Conservation (phyloP, 2,329 filamentous ascomycete species). For the Chrysosporium queenslandicum region DNA sequence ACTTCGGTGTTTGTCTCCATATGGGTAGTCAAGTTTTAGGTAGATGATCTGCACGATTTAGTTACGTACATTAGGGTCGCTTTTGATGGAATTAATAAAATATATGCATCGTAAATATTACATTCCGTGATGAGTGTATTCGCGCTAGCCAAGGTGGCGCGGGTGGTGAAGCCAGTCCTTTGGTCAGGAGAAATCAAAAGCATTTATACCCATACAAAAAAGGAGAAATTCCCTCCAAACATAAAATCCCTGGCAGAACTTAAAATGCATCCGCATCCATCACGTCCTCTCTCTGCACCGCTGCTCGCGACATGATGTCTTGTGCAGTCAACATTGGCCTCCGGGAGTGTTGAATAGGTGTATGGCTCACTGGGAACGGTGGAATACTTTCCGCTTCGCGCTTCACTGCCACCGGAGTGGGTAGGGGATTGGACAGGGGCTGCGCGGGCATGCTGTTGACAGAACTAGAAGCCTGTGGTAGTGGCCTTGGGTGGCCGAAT, state of each 20-base stretch:
- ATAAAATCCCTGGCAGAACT: not conserved
- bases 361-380: not conserved
- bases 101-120: no score
- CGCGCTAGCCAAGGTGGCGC: no score
- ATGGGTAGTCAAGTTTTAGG: no score
- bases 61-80: no score
- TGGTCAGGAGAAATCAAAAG: no score
- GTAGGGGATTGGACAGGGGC: not conserved
- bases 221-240: no score
- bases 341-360: not conserved
- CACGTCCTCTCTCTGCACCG: not conserved
- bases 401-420: not conserved
- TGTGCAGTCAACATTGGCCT: not conserved
- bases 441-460: not conserved
- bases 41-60: no score
- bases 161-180: no score
- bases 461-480: not conserved
- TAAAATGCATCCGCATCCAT: not conserved
- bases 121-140: no score
- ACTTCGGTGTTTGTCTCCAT: not conserved
- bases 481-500: not conserved
- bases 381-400: not conserved
- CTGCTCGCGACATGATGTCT: not conserved
- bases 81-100: no score
- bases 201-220: no score